phyloP scores from a whole-genome alignment of 805 yeast species.

The Saccharomycopsis olivae region DNA sequence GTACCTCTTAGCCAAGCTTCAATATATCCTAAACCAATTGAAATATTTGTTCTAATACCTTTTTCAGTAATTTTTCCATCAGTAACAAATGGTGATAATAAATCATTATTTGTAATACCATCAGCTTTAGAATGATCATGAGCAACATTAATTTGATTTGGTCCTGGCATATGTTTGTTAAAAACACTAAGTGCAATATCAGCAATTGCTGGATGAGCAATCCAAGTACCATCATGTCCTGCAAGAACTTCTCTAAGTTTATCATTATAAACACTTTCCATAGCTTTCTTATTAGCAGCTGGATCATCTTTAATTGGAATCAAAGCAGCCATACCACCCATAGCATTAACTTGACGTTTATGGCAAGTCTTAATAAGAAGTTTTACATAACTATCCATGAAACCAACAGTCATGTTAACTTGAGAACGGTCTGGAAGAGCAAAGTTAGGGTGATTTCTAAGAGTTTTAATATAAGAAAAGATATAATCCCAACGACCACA shows the following conservation, averaged over 20 bases:
- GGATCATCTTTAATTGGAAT: conserved; percentile 61
- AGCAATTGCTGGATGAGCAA: conserved; percentile 66
- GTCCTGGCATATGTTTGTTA: conserved; percentile 67
- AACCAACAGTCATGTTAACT: conserved; percentile 59
- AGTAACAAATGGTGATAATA: conserved; percentile 50
- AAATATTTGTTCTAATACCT: conserved; percentile 53
- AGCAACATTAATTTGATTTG: conserved; percentile 50
- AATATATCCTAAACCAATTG: conserved; percentile 57
- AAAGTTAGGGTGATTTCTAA: conserved; percentile 51
- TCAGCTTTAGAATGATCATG: conserved; percentile 32
- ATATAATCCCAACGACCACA: conserved; percentile 76
- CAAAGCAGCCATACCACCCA: conserved; percentile 77
- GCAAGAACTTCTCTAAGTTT: conserved; percentile 56
- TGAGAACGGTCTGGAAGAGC: conserved; percentile 61
- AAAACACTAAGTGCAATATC: conserved; percentile 55
- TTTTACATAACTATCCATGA: conserved; percentile 57
- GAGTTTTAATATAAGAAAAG: conserved; percentile 56
- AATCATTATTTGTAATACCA: conserved; percentile 49
- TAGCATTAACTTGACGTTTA: conserved; percentile 63
- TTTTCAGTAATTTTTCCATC: conserved; percentile 52
- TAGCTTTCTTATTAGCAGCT: conserved; percentile 48
- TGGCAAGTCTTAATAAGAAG: conserved; percentile 60
- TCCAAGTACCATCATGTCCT: conserved; percentile 74
- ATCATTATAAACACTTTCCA: conserved; percentile 59
- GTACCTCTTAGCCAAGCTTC: conserved; percentile 67